Evolutionary conservation across 257 asterid species (phyloP).

Genomic region (Nicotiana tabacum): DNA sequence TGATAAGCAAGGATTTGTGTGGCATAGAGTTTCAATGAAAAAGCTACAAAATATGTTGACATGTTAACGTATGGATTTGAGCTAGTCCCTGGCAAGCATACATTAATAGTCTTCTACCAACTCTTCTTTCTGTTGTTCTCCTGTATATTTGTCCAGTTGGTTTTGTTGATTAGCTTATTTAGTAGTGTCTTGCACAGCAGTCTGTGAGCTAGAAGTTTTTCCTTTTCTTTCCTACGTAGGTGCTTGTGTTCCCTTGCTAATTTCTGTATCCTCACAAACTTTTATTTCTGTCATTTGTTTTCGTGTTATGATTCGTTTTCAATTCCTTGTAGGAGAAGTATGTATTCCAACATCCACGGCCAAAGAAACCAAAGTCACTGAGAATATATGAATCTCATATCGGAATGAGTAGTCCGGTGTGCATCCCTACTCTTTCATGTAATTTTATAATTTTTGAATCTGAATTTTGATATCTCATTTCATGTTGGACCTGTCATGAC

Average conservation of each 20-base stretch:
- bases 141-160: background rate
- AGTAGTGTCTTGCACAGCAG: background rate
- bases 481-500: background rate
- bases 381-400: conserved; percentile 88
- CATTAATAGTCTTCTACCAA: background rate
- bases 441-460: conserved; percentile 11
- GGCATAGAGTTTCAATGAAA: background rate
- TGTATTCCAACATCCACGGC: conserved; percentile 79
- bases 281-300: conserved; percentile 5
- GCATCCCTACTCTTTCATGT: conserved; percentile 31
- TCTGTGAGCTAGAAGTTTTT: background rate
- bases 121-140: background rate
- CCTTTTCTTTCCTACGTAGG: background rate
- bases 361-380: conserved; percentile 82
- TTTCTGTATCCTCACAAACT: background rate
- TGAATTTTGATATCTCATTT: background rate
- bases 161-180: background rate
- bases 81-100: background rate
- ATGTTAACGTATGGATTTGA: background rate
- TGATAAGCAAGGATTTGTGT: background rate
- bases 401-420: conserved; percentile 99
- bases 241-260: background rate
- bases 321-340: conserved; percentile 66
- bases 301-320: conserved; percentile 14
- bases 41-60: background rate